These are phyloP conservation scores for Ceratobasidium sp. DNA, from an alignment of 1,284 basidiomycete species.

Conservation along the genomic window DNA sequence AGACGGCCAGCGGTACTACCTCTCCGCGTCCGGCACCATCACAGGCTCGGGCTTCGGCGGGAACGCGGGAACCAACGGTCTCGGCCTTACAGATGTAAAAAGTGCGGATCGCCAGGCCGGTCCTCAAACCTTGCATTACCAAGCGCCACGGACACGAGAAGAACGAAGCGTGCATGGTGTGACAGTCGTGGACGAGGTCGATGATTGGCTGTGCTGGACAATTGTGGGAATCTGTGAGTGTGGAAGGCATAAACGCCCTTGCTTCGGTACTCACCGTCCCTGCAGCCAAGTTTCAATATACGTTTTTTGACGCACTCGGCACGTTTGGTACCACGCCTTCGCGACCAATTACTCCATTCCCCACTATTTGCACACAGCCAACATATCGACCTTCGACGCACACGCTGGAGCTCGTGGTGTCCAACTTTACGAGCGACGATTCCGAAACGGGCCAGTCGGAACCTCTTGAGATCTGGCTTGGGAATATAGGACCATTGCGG, in stretches of 20 bases:
- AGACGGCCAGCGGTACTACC: slow-evolving; percentile 80
- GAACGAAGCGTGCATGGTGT: slow-evolving; percentile 75
- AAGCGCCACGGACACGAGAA: slow-evolving; percentile 75
- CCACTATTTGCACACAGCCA: slow-evolving; percentile 84
- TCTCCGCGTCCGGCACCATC: slow-evolving; percentile 69
- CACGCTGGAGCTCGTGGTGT: slow-evolving; percentile 82
- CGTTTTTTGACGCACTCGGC: slow-evolving; percentile 90
- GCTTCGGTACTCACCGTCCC: slow-evolving; percentile 47
- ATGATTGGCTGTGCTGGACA: slow-evolving; percentile 95
- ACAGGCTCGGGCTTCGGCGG: slow-evolving; percentile 33
- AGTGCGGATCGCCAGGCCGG: slow-evolving; percentile 66
- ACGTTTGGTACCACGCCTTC: slow-evolving; percentile 79
- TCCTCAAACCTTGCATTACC: slow-evolving; percentile 81
- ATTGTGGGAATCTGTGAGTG: slow-evolving; percentile 92
- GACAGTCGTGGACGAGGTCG: slow-evolving; percentile 82
- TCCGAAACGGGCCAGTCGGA: slow-evolving; percentile 61
- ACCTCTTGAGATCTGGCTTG: slow-evolving; percentile 89
- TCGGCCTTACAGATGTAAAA: slow-evolving; percentile 43
- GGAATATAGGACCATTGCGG: slow-evolving; percentile 84
- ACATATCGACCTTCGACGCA: slow-evolving; percentile 76
- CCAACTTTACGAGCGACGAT: slow-evolving; percentile 83
- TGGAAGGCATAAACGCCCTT: background rate
- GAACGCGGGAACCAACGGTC: slow-evolving; percentile 29
- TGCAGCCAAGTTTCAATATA: slow-evolving; percentile 89
- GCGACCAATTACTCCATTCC: slow-evolving; percentile 87